Evolutionary conservation across 2,329 filamentous ascomycete genomes (phyloP).

Genomic region (Tolypocladium inflatum): DNA sequence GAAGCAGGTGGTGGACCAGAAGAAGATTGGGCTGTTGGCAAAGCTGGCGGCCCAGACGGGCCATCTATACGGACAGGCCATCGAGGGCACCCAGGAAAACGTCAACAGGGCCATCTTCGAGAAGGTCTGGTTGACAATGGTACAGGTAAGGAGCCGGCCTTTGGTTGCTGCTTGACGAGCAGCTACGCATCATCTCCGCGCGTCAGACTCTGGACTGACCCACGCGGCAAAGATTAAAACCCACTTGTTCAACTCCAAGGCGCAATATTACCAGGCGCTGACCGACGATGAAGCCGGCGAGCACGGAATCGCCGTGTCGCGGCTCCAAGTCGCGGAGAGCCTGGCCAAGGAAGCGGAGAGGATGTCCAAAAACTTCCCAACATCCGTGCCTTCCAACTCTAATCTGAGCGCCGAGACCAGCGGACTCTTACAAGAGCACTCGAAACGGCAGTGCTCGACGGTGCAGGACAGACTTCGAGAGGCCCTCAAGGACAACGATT

Average conservation of each 20-base stretch:
- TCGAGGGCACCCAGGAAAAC: constrained; percentile 87
- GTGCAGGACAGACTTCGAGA: constrained; percentile 74
- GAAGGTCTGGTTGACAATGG: constrained; percentile 80
- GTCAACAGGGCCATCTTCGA: constrained; percentile 87
- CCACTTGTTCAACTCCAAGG: constrained; percentile 71
- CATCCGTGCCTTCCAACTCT: constrained; percentile 66
- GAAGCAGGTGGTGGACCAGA: constrained; percentile 86
- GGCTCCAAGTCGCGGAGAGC: constrained; percentile 71
- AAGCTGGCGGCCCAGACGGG: constrained; percentile 89
- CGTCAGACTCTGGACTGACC: neutral
- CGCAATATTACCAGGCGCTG: constrained; percentile 88
- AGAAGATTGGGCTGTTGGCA: constrained; percentile 84
- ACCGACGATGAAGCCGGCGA: constrained; percentile 84
- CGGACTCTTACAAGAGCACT: constrained; percentile 62
- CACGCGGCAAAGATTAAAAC: constrained; percentile 55
- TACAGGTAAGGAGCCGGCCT: constrained; percentile 47
- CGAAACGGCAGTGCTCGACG: constrained; percentile 70
- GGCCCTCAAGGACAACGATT: constrained; percentile 88
- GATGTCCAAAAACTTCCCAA: constrained; percentile 70
- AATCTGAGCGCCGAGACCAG: constrained; percentile 79
- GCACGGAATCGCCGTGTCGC: constrained; percentile 75
- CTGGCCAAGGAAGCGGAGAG: constrained; percentile 71
- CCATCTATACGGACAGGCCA: constrained; percentile 77
- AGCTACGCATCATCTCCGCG: neutral
- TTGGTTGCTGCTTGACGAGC: neutral